phyloP scores from a whole-genome alignment of 1,139 yeast genomes.

The Yamadazyma jaroonii region DNA sequence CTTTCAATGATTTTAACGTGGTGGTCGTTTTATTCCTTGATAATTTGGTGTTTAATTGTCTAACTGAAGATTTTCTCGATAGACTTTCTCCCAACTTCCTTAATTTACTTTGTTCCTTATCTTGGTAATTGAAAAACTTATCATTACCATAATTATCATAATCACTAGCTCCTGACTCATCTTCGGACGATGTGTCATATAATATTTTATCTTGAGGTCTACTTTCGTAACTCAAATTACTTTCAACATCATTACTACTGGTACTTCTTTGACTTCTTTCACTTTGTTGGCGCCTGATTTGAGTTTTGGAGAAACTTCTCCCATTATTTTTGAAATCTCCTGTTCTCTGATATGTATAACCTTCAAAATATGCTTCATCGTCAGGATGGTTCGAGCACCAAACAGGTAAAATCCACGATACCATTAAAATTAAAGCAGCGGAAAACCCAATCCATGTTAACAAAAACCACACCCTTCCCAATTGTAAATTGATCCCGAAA shows the following conservation, averaged over 20 bases:
- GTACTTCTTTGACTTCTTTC: not conserved
- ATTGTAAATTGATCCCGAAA: constrained; percentile 43
- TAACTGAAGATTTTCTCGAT: constrained; percentile 25
- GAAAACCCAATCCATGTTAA: constrained; percentile 37
- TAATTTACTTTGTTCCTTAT: constrained; percentile 25
- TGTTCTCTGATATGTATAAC: constrained; percentile 12
- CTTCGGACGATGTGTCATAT: constrained; percentile 10
- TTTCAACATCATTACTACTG: not conserved
- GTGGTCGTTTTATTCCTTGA: constrained; percentile 6
- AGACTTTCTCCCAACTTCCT: constrained; percentile 32
- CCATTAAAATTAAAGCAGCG: constrained; percentile 22
- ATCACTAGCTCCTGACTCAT: constrained; percentile 3
- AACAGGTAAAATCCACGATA: constrained; percentile 38
- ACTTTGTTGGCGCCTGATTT: constrained; percentile 1
- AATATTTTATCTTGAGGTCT: constrained; percentile 13
- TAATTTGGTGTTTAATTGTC: constrained; percentile 19
- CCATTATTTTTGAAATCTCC: constrained; percentile 11
- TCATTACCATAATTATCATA: constrained; percentile 1
- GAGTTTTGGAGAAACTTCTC: not conserved
- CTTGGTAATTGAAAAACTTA: constrained; percentile 7
- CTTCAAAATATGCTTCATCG: constrained; percentile 20
- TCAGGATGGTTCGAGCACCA: constrained; percentile 46
- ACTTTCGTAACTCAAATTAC: not conserved
- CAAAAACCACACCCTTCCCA: constrained; percentile 42
- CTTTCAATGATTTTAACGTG: constrained; percentile 3